These are phyloP conservation scores for Vicia villosa DNA, from an alignment of 306 rosid species.

Conservation along the genomic window DNA sequence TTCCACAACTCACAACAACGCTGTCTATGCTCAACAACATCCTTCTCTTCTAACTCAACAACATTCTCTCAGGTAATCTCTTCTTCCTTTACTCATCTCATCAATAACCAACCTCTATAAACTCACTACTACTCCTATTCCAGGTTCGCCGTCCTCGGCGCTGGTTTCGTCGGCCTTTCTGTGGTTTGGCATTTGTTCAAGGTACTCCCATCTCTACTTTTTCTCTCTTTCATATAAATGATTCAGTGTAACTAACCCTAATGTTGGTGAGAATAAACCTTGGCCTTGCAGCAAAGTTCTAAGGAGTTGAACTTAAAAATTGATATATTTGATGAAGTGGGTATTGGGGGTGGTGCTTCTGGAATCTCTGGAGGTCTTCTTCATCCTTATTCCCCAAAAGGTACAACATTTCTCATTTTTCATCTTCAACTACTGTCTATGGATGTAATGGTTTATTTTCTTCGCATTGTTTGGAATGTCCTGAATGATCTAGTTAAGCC, in stretches of 20 bases:
- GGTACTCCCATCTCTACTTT: constrained; percentile 39
- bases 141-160: constrained; percentile 88
- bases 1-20: background rate
- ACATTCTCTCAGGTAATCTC: constrained; percentile 52
- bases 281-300: constrained; percentile 58
- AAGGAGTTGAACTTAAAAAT: constrained; percentile 58
- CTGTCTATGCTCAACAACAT: background rate
- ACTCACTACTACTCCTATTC: background rate
- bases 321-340: constrained; percentile 80
- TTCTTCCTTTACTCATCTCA: background rate
- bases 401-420: constrained; percentile 36
- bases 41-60: constrained; percentile 39
- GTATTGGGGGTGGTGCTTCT: constrained; percentile 93
- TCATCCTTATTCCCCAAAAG: constrained; percentile 97
- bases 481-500: constrained; percentile 55
- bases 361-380: constrained; percentile 92
- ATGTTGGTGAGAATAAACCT: constrained; percentile 23
- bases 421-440: constrained; percentile 3
- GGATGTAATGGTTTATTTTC: constrained; percentile 6
- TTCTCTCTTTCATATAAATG: too few relatives aligned
- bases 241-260: background rate
- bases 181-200: constrained; percentile 82
- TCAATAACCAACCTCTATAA: background rate
- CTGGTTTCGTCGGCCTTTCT: constrained; percentile 92
- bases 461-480: constrained; percentile 16